Evolutionary conservation across 2,329 filamentous ascomycete species (phyloP).

Genomic region (Monilinia fructicola): DNA sequence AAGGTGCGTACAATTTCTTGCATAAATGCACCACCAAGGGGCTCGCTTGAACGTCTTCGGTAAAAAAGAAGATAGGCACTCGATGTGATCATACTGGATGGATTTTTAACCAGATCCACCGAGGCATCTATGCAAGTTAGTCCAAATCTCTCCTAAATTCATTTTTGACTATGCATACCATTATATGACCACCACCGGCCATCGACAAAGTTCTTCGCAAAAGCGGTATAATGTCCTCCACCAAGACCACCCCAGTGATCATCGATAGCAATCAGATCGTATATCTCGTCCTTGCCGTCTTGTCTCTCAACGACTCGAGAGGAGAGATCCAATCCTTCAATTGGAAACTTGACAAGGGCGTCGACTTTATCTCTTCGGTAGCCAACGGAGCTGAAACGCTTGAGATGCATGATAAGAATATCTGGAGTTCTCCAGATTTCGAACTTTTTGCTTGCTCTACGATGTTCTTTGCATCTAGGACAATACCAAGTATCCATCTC

Average conservation of each 20-base stretch:
- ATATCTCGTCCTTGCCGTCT: slow-evolving; percentile 77
- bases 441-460: slow-evolving; percentile 91
- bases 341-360: slow-evolving; percentile 84
- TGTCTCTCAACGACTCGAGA: slow-evolving; percentile 76
- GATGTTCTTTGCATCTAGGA: slow-evolving; percentile 89
- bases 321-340: slow-evolving; percentile 81
- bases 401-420: slow-evolving; percentile 91
- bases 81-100: slow-evolving; percentile 64
- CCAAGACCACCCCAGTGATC: slow-evolving; percentile 93
- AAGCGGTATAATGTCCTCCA: slow-evolving; percentile 94
- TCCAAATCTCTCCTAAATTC: slow-evolving; percentile 12
- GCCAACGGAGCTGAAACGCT: slow-evolving; percentile 86
- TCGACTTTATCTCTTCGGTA: slow-evolving; percentile 89
- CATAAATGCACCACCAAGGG: slow-evolving; percentile 77
- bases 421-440: slow-evolving; percentile 97
- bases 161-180: slow-evolving; percentile 55
- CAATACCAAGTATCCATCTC: slow-evolving; percentile 98
- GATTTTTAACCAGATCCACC: slow-evolving; percentile 61
- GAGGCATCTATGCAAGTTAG: slow-evolving; percentile 67
- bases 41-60: slow-evolving; percentile 72
- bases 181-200: slow-evolving; percentile 95
- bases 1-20: slow-evolving; percentile 67
- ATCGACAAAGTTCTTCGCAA: slow-evolving; percentile 88
- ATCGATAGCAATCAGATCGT: slow-evolving; percentile 93
- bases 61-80: slow-evolving; percentile 96